These are phyloP conservation scores for Phytomonas serpens DNA, from an alignment of 208 protist genomes.

Conservation along the genomic window DNA sequence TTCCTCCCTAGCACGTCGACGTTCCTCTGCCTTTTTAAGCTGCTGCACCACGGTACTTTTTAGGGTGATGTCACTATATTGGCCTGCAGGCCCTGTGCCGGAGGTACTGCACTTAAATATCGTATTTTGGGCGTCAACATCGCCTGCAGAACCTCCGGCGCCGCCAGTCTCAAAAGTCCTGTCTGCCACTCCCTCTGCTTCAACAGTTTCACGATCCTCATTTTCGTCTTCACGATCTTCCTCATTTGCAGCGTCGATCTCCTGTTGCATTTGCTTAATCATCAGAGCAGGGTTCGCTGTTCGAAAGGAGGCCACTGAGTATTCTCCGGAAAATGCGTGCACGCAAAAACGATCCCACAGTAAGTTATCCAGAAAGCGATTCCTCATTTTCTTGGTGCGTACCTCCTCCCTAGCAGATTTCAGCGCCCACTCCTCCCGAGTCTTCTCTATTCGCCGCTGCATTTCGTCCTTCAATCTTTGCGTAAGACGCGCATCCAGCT, in stretches of 20 bases:
- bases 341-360: constrained; percentile 90
- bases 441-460: constrained; percentile 52
- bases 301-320: constrained; percentile 86
- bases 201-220: background rate
- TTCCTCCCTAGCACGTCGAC: constrained; percentile 66
- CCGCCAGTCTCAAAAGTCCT: background rate
- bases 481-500: constrained; percentile 82
- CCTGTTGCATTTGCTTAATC: constrained; percentile 39
- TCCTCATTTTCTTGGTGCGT: constrained; percentile 84
- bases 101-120: background rate
- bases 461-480: constrained; percentile 63
- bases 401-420: constrained; percentile 73
- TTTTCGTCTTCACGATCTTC: constrained; percentile 14
- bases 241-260: constrained; percentile 24
- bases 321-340: constrained; percentile 51
- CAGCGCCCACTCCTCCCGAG: constrained; percentile 65
- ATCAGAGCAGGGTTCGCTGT: constrained; percentile 51
- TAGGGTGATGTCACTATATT: constrained; percentile 13
- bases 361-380: constrained; percentile 83
- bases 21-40: constrained; percentile 84
- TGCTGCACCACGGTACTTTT: constrained; percentile 69
- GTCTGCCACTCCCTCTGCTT: constrained; percentile 9
- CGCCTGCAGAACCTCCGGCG: background rate
- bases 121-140: background rate
- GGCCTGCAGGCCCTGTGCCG: background rate